phyloP scores from a whole-genome alignment of 163 green algal genomes.

The Prototheca cutis region DNA sequence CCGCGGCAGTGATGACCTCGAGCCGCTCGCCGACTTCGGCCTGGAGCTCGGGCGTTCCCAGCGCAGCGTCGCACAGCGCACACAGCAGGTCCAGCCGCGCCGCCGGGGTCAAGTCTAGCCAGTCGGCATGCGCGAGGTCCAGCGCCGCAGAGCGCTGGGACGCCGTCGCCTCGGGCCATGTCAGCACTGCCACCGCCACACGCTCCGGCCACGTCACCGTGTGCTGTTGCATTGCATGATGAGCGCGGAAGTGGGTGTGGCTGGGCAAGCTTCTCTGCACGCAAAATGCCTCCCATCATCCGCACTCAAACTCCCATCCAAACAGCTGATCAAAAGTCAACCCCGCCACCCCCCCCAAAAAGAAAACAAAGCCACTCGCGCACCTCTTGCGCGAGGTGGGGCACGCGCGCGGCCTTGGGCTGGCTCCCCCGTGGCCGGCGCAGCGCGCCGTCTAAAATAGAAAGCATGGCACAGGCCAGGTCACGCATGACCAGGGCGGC shows the following conservation, averaged over 20 bases:
- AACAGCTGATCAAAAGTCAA: too few species aligned
- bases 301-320: too few species aligned
- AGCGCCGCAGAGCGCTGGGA: constrained; percentile 22
- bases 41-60: constrained; percentile 40
- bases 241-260: too few species aligned
- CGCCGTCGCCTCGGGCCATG: constrained; percentile 1
- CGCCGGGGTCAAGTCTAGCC: constrained; percentile 31
- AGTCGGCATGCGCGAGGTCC: constrained; percentile 51
- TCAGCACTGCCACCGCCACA: constrained; percentile 11
- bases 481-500: constrained; percentile 49
- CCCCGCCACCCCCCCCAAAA: too few species aligned
- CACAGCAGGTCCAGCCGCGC: constrained; percentile 48
- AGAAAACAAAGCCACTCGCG: too few species aligned
- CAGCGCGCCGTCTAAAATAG: constrained; percentile 7
- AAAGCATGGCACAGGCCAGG: constrained; percentile 42
- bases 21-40: constrained; percentile 41
- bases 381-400: constrained; percentile 10
- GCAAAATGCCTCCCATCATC: too few species aligned
- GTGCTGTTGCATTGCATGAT: constrained; percentile 13
- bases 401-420: constrained; percentile 9
- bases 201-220: constrained; percentile 25
- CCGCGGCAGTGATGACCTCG: constrained; percentile 17
- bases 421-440: background rate
- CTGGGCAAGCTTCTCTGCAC: too few species aligned
- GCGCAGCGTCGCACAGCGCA: constrained; percentile 39